Base-by-base conservation (phyloP, 169 alveolate genomes). In the Plasmodium gaboni region DNA sequence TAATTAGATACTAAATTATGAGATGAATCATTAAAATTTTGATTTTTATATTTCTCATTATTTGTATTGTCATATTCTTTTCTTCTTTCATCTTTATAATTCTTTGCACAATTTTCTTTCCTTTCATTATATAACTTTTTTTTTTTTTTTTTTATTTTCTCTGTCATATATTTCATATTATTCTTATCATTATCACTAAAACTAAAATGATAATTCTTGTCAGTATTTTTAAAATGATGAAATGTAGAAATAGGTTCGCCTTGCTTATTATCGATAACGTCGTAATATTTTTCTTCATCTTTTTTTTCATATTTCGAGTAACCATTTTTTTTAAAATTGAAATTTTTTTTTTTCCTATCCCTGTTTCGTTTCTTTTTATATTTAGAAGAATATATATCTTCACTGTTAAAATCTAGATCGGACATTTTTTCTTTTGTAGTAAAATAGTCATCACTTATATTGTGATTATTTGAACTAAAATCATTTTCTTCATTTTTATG, bases 361-460 rank as follows among this genome's bases (percentile, higher is more conserved):
- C 22, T 68, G 13, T 70, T 70, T 61, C 26, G 22, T 61, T 22
- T 24, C n/a, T 61, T 61, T 26, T 68, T 61, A 48, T 19, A 51
- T 22, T 46, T 72, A 46, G 5, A 22, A 24, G 24, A n/a, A 71
- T 15, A n/a, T 7, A 8, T 51, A 13, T 50, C 38, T 38, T 38
- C 46, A 38, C 19, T 17, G 17, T 19, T 12, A 72, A 10, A 22
- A 42, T 83, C 73, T 10, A 12, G 17, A 3, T 83, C 83, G 15
- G 73, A 38, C 17, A 12, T 9, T 9, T 68, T 83, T 26, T 83
- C 91, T n/a, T 42, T 55, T 12, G 85, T 55, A 24, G 91, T 83
- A 32, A 53, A 83, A 71, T 83, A 83, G 13, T 72, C 91, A 67
- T 83, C 91, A 71, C 83, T 83, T 28, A 17, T 12, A 28, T n/a